Evolutionary conservation across 2,329 filamentous ascomycete species (phyloP), one percentile per base, ranked within the genome.

Genomic region (Sporothrix variecibatus): DNA sequence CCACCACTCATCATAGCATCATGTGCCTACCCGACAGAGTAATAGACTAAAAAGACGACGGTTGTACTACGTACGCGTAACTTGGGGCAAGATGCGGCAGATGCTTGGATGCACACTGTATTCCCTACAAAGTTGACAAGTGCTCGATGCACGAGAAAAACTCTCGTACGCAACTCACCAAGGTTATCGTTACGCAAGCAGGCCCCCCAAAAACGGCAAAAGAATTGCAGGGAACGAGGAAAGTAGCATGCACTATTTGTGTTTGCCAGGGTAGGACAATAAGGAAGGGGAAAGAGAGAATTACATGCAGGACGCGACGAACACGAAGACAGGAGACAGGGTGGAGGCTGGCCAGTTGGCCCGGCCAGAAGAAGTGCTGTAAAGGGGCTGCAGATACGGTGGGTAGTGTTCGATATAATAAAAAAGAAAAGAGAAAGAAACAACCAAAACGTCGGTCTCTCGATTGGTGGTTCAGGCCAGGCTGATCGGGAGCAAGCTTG

Each of bases 1-100:
- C 43, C 2, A 53, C 43, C 28, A 53, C 67, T 69, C 67, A 69
- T 34, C 67, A 69, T n/a, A n/a, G 68, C 51, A 58, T 71, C 68
- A 71, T 71, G 68, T 26, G 68, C 34, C 68, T 58, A 43, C 34
- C 68, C 68, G 68, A 34, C 26, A 69, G 51, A 15, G 15, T 69
- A 23, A 34, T 53, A n/a, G 23, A 34, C 12, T 43, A 28, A 34
- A 34, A 43, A 31, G n/a, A 46, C 38, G 12, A 26, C 23, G 23
- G 23, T 49, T n/a, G 15, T 51, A 51, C 43, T 68, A 26, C 65
- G 43, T 68, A 68, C 62, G 31, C 38, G 31, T 9, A 26, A 5
- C 9, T 12, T 7, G n/a, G 38, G n/a, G n/a, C n/a, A 15, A 23
- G 11, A 12, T 56, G 15, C 38, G 56, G 56, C 28, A 60, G 26